Evolutionary conservation across 2,329 filamentous ascomycete species (phyloP).

Genomic region (Aspergillus novofumigatus): DNA sequence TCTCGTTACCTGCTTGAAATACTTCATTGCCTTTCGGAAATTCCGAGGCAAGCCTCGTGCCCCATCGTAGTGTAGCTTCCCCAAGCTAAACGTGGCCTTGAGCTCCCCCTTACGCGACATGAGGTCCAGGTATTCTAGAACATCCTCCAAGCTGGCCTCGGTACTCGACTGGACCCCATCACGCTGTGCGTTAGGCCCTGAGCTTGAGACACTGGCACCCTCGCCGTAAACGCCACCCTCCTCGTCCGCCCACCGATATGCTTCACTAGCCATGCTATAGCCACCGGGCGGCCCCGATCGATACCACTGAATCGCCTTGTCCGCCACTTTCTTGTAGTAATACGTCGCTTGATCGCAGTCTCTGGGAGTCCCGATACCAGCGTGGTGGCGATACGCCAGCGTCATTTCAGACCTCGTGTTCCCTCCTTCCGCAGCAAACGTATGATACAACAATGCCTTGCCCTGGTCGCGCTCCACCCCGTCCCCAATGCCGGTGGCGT

Average conservation of each 20-base stretch:
- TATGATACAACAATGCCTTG: slow-evolving; percentile 88
- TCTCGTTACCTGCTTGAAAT: slow-evolving; percentile 74
- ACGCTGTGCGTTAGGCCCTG: slow-evolving; percentile 75
- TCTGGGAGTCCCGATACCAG: slow-evolving; percentile 77
- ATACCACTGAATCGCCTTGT: slow-evolving; percentile 86
- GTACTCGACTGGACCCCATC: slow-evolving; percentile 71
- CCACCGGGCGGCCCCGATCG: slow-evolving; percentile 88
- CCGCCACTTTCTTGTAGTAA: slow-evolving; percentile 90
- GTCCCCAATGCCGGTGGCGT: slow-evolving; percentile 84
- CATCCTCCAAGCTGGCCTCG: slow-evolving; percentile 84
- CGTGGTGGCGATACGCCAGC: slow-evolving; percentile 77
- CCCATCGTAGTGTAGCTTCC: slow-evolving; percentile 84
- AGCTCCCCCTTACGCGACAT: slow-evolving; percentile 87
- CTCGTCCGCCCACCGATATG: slow-evolving; percentile 84
- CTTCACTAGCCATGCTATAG: slow-evolving; percentile 69
- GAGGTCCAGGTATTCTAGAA: slow-evolving; percentile 88
- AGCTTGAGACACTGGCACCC: slow-evolving; percentile 84
- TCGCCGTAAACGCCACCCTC: slow-evolving; percentile 90
- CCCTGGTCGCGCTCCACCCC: slow-evolving; percentile 82
- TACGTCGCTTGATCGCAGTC: slow-evolving; percentile 79
- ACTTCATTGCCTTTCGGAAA: slow-evolving; percentile 67
- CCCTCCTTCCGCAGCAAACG: slow-evolving; percentile 80
- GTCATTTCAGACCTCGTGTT: slow-evolving; percentile 91
- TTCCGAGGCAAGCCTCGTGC: slow-evolving; percentile 70
- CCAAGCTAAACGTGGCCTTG: slow-evolving; percentile 80